Percentiles rank a stretch among this genome's conserved stretches.
Evolutionary conservation across 1,284 basidiomycete species (phyloP).

Genomic region (Trametes sp.): DNA sequence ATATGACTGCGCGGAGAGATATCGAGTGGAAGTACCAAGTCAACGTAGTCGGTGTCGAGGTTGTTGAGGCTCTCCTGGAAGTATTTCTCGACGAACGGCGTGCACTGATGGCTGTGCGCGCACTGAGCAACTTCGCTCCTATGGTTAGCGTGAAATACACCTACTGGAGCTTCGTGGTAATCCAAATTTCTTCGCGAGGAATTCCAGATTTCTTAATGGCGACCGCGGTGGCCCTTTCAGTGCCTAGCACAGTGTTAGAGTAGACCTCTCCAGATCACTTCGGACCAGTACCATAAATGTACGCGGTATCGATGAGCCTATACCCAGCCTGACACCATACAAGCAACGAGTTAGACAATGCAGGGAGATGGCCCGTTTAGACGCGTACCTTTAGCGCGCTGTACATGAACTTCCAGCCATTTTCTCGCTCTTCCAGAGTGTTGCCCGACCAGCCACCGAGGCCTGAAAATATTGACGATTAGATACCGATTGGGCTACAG

Average conservation of each 20-base stretch:
- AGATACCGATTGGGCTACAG: no score
- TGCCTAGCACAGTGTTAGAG: slow-evolving; percentile 35
- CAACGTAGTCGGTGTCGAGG: slow-evolving; percentile 42
- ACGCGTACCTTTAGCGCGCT: slow-evolving; percentile 36
- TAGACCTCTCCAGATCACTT: background rate
- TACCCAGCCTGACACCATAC: slow-evolving; percentile 36
- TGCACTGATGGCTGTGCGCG: slow-evolving; percentile 23
- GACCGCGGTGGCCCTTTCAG: slow-evolving; percentile 49
- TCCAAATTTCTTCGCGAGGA: slow-evolving; percentile 52
- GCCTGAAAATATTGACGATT: slow-evolving; percentile 26
- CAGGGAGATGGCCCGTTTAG: background rate
- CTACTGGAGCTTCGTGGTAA: slow-evolving; percentile 51
- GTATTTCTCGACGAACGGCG: slow-evolving; percentile 37
- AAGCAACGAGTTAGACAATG: background rate
- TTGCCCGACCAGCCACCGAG: slow-evolving; percentile 42
- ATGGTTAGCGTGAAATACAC: background rate
- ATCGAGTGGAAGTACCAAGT: slow-evolving; percentile 33
- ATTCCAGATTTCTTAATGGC: slow-evolving; percentile 51
- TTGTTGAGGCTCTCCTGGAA: slow-evolving; percentile 41
- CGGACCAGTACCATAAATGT: slow-evolving; percentile 36
- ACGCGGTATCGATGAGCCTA: slow-evolving; percentile 42
- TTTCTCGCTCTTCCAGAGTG: slow-evolving; percentile 34
- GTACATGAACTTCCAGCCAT: slow-evolving; percentile 37
- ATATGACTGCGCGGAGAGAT: background rate
- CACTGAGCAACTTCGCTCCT: no score